A percentile compares a stretch with the other conserved stretches of the same genome.
phyloP scores from a whole-genome alignment of 1,284 basidiomycete genomes.

The Hemileccinum hortonii region DNA sequence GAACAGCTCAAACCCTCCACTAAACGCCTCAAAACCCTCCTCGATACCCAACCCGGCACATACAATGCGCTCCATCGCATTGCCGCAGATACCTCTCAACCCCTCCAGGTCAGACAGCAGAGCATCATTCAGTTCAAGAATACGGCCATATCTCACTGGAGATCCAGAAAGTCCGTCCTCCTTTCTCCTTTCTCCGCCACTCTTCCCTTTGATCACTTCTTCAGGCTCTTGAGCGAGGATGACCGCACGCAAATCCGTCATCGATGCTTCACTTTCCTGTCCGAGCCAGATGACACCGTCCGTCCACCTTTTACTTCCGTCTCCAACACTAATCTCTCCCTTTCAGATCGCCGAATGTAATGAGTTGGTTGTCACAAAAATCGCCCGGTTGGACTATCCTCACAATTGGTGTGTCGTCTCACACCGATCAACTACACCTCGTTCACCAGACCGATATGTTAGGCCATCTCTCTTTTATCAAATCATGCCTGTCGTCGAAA shows the following conservation, averaged over 20 bases:
- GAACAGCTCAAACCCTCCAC: constrained; percentile 56
- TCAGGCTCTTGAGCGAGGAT: constrained; percentile 66
- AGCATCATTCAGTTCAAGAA: constrained; percentile 85
- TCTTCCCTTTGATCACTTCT: constrained; percentile 13
- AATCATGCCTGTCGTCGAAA: constrained; percentile 54
- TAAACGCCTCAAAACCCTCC: constrained; percentile 61
- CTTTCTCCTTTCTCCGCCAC: constrained; percentile 3
- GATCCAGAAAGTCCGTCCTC: constrained; percentile 59
- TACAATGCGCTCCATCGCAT: constrained; percentile 73
- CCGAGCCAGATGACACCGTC: constrained; percentile 74
- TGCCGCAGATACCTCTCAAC: constrained; percentile 55
- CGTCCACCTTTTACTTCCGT: constrained; percentile 13
- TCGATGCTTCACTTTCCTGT: constrained; percentile 61
- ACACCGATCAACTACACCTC: constrained; percentile 8
- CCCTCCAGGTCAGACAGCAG: constrained; percentile 67
- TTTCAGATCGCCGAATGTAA: constrained; percentile 72
- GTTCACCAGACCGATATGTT: constrained; percentile 3
- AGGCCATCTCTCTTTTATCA: constrained; percentile 67
- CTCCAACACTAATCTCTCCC: constrained; percentile 6
- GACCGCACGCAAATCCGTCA: constrained; percentile 58
- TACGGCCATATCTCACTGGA: constrained; percentile 63
- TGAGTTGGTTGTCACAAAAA: constrained; percentile 64
- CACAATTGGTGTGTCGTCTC: constrained; percentile 51
- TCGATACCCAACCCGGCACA: constrained; percentile 60
- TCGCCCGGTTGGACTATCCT: constrained; percentile 73